A percentile compares a stretch with the other conserved stretches of the same genome.
These are phyloP conservation scores for Naganishia kalamii DNA, from an alignment of 768 basidiomycete genomes.

Conservation along the genomic window DNA sequence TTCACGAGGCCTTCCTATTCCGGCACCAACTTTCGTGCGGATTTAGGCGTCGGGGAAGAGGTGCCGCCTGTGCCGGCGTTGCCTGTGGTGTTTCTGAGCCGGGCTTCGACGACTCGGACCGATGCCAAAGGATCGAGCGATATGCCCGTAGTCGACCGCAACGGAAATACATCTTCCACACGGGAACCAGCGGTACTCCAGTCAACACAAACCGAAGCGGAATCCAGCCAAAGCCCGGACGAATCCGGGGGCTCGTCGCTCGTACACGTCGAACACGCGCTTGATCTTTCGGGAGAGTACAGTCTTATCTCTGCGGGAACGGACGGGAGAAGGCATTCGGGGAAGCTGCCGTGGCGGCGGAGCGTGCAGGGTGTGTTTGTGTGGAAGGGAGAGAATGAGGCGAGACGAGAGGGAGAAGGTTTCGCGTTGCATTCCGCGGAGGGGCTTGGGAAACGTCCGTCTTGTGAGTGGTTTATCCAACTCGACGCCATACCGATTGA, in stretches of 20 bases:
- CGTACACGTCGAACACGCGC: conserved; percentile 4
- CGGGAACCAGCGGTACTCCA: not conserved
- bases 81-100: not conserved
- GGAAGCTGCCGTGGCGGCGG: conserved; percentile 14
- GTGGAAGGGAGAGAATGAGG: not conserved
- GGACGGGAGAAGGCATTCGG: conserved; percentile 26
- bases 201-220: not conserved
- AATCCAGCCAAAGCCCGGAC: not conserved
- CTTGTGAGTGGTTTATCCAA: not conserved
- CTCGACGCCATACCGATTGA: not conserved
- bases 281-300: not conserved
- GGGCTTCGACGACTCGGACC: not conserved
- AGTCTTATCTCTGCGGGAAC: conserved; percentile 2
- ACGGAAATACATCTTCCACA: no score
- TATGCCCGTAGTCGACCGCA: no score
- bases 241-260: conserved; percentile 1
- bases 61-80: not conserved
- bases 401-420: not conserved
- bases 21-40: conserved; percentile 14
- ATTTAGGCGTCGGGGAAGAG: not conserved
- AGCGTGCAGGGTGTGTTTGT: conserved; percentile 1
- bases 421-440: not conserved
- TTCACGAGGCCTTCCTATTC: conserved; percentile 16
- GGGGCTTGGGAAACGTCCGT: not conserved
- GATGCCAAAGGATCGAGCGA: no score